Evolutionary conservation across 2,329 filamentous ascomycete genomes (phyloP), one percentile per base, ranked within the genome.

Genomic region (Sclerotinia minor): DNA sequence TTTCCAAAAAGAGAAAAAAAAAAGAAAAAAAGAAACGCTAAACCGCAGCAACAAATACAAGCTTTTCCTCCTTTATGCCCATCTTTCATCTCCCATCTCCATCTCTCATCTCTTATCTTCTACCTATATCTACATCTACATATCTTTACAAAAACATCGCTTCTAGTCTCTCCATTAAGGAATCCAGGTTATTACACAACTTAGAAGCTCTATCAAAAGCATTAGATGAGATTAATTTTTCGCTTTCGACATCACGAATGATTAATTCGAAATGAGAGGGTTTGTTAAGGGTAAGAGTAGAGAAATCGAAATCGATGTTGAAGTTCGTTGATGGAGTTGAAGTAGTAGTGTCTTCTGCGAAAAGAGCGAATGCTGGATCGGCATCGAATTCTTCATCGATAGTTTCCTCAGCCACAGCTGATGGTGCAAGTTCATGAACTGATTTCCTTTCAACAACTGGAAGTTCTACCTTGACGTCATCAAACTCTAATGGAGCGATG

Each of bases 201-300:
- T 73, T 68, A 52, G 74, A 70, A 4, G 74, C 69, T 54, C 70
- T 71, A 29, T 65, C 54, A 45, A 76, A 69, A 17, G 71, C 71
- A 26, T 70, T 68, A 38, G 72, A 65, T 15, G 67, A 64, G 21
- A 68, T 35, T 29, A 66, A 75, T 64, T 84, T 83, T 69, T 85
- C 80, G 0, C 81, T 83, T 68, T 84, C 80, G 1, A 82, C 80
- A 35, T 81, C 81, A 67, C 35, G 24, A 19, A 90, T 84, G 41
- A 91, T 80, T n/a, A 93, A 83, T 72, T 90, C 85, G 73, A 85
- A 87, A 60, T 85, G 83, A 19, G 85, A 80, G 3, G 83, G 79
- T 82, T 94, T 94, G 73, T 90, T 88, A 1, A 84, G 76, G 69
- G 84, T 81, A 69, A 91, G 80, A 49, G 84, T 84, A 58, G 85